Percentiles rank a stretch among this genome's conserved stretches.
Conservation (phyloP, 495 filamentous ascomycete species). For the Penicillium turbatum region DNA sequence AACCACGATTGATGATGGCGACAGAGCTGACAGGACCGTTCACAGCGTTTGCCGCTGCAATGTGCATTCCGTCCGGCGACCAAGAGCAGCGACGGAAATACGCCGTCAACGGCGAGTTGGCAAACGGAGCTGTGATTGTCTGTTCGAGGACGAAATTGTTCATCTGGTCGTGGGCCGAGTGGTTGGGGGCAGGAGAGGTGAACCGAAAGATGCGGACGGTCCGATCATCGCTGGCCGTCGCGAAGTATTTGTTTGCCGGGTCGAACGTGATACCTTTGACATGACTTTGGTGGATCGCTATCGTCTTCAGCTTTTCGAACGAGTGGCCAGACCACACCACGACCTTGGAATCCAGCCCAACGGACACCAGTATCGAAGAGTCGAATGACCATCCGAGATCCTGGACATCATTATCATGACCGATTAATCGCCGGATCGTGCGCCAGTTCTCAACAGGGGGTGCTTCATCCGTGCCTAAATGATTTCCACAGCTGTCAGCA, state of each 20-base stretch:
- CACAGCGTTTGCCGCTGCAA: slow-evolving; percentile 92
- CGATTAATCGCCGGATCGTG: slow-evolving; percentile 83
- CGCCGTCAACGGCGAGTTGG: slow-evolving; percentile 84
- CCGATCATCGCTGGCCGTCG: slow-evolving; percentile 93
- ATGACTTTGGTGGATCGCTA: slow-evolving; percentile 88
- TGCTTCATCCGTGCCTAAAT: slow-evolving; percentile 76
- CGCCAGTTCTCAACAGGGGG: slow-evolving; percentile 97
- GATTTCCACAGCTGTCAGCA: slow-evolving; percentile 1
- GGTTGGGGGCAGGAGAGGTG: slow-evolving; percentile 84
- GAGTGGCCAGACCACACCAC: slow-evolving; percentile 97
- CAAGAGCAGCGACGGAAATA: slow-evolving; percentile 97
- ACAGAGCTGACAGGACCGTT: slow-evolving; percentile 97
- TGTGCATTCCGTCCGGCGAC: slow-evolving; percentile 95
- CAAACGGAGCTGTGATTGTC: slow-evolving; percentile 79
- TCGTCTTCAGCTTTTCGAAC: slow-evolving; percentile 93
- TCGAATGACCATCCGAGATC: slow-evolving; percentile 97
- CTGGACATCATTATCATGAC: slow-evolving; percentile 98
- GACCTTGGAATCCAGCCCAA: slow-evolving; percentile 94
- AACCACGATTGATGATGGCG: slow-evolving; percentile 86
- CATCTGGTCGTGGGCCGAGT: slow-evolving; percentile 86
- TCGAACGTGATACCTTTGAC: slow-evolving; percentile 99
- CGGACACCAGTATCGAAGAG: slow-evolving; percentile 91
- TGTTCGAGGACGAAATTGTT: slow-evolving; percentile 92
- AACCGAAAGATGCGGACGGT: slow-evolving; percentile 97
- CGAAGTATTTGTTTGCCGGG: slow-evolving; percentile 98